Evolutionary conservation across 495 filamentous ascomycete species (phyloP).

Genomic region (Platismatia glauca): DNA sequence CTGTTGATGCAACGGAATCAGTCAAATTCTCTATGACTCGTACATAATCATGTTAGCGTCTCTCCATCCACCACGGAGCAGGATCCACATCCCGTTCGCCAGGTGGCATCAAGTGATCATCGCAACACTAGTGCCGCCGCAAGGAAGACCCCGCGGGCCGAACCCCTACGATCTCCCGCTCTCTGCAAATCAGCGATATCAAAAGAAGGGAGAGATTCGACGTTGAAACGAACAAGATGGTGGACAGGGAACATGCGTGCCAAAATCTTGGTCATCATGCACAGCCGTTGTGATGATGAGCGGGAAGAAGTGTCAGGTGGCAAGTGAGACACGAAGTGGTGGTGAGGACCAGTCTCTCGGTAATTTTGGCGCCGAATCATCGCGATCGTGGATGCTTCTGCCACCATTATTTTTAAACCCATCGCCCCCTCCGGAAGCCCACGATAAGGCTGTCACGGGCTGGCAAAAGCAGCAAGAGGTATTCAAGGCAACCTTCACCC

Average conservation of each 20-base stretch:
- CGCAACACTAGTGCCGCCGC: not conserved
- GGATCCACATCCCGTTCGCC: not conserved
- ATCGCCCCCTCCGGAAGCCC: not conserved
- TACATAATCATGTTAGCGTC: not conserved
- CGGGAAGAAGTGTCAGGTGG: not conserved
- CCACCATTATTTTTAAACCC: not conserved
- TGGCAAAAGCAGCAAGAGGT: not conserved
- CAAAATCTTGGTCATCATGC: not conserved
- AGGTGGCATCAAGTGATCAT: not conserved
- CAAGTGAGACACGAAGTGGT: not conserved
- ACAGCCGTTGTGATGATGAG: not conserved
- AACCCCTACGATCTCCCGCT: conserved; percentile 5
- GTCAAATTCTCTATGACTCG: not conserved
- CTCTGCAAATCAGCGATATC: not conserved
- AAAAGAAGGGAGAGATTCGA: not conserved
- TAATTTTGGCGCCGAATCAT: not conserved
- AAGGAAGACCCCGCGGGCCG: not conserved
- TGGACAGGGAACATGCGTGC: not conserved
- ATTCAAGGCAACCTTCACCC: not conserved
- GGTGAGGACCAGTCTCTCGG: not conserved
- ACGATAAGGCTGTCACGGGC: not conserved
- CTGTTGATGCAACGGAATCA: not conserved
- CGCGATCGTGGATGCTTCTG: not conserved
- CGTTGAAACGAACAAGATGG: not conserved
- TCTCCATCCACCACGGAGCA: not conserved